Conservation (phyloP, 1,284 basidiomycete species). For the Mycena sp. region DNA sequence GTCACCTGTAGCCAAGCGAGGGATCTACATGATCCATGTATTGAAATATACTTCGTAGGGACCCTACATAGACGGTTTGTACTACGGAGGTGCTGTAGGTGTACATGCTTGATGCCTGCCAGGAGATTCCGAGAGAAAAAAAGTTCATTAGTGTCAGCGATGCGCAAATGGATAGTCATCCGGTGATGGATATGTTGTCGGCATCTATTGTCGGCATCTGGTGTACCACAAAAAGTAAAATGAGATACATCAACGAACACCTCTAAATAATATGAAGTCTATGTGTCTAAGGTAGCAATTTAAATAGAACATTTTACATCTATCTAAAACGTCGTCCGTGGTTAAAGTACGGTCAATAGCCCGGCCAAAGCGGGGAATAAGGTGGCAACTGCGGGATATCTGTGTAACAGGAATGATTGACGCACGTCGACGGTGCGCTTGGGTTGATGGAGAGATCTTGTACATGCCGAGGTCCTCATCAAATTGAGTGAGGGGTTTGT, state of each 20-base stretch:
- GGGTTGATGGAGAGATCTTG: background rate
- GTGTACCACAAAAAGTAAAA: no score
- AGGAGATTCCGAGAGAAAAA: no score
- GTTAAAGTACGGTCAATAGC: background rate
- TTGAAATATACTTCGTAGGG: no score
- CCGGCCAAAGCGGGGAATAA: background rate
- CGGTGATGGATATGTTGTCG: no score
- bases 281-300: slow-evolving; percentile 6
- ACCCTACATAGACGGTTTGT: no score
- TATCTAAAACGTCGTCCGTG: background rate
- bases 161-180: no score
- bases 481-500: background rate
- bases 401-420: background rate
- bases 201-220: no score
- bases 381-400: background rate
- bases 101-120: no score
- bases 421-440: background rate
- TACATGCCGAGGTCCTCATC: slow-evolving; percentile 10
- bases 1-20: no score
- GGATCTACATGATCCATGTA: background rate
- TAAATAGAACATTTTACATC: slow-evolving; percentile 1
- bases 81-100: no score
- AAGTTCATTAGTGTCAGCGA: no score
- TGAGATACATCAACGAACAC: background rate
- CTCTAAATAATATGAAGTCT: slow-evolving; percentile 2